Evolutionary conservation across 768 basidiomycete genomes (phyloP).

Genomic region (Hygrophorus russula): DNA sequence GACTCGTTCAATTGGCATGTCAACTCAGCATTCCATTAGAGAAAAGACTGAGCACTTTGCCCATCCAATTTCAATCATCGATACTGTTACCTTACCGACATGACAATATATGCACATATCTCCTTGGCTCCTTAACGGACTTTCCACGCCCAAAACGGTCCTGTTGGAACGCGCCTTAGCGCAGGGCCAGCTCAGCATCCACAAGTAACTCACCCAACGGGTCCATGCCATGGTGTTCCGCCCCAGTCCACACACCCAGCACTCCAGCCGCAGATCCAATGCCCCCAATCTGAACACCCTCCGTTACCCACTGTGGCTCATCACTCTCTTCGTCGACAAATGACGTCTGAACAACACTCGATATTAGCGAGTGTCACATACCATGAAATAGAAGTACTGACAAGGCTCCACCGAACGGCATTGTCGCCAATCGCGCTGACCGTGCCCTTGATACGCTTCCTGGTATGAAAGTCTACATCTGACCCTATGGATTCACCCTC

Average conservation of each 20-base stretch:
- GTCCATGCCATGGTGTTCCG: conserved; percentile 24
- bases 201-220: background rate
- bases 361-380: too few species aligned
- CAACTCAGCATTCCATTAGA: too few species aligned
- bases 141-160: conserved; percentile 21
- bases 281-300: conserved; percentile 47
- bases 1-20: too few species aligned
- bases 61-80: too few species aligned
- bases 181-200: conserved; percentile 1
- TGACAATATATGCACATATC: too few species aligned
- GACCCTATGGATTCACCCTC: conserved; percentile 33
- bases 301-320: conserved; percentile 37
- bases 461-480: conserved; percentile 18
- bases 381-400: conserved; percentile 14
- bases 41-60: too few species aligned
- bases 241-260: conserved; percentile 40
- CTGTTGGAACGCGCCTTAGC: conserved; percentile 25
- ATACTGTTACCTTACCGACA: too few species aligned
- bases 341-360: too few species aligned
- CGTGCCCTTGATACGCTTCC: conserved; percentile 27
- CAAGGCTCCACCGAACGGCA: conserved; percentile 40
- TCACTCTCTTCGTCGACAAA: conserved; percentile 12
- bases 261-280: conserved; percentile 41
- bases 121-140: background rate
- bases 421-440: conserved; percentile 40